Conservation (phyloP, 2,329 filamentous ascomycete species). For the Trichoderma sp. region DNA sequence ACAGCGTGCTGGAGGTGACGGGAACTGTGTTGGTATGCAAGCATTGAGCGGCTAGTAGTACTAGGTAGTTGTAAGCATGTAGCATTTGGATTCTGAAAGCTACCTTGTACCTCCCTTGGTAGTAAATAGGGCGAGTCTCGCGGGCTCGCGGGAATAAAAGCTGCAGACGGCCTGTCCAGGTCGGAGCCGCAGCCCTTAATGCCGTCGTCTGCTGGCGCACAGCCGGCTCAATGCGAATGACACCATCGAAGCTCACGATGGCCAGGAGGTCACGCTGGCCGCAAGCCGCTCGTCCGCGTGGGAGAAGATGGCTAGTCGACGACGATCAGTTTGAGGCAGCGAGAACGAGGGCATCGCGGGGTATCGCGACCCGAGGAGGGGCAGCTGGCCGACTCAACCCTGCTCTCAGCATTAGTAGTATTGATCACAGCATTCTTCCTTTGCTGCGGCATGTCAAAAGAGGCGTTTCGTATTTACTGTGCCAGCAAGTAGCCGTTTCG, state of each 20-base stretch:
- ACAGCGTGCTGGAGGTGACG: neutral
- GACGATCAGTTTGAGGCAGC: neutral
- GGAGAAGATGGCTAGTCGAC: neutral
- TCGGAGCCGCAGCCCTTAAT: constrained; percentile 14
- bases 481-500: neutral
- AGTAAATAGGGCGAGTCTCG: neutral
- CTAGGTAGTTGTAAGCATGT: neutral
- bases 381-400: neutral
- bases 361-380: constrained; percentile 14
- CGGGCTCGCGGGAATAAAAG: constrained; percentile 2
- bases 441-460: constrained; percentile 3
- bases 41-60: neutral
- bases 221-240: constrained; percentile 2
- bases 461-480: neutral
- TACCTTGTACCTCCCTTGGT: too few relatives aligned
- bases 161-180: neutral
- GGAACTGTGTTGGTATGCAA: neutral
- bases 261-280: neutral
- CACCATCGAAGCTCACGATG: neutral
- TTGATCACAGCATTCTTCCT: neutral
- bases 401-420: neutral
- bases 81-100: neutral
- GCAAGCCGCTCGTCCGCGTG: neutral
- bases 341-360: constrained; percentile 8
- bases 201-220: constrained; percentile 8